These are phyloP conservation scores for Chrysoporthe austroafricana DNA, from an alignment of 2,329 filamentous ascomycete species.

Conservation along the genomic window DNA sequence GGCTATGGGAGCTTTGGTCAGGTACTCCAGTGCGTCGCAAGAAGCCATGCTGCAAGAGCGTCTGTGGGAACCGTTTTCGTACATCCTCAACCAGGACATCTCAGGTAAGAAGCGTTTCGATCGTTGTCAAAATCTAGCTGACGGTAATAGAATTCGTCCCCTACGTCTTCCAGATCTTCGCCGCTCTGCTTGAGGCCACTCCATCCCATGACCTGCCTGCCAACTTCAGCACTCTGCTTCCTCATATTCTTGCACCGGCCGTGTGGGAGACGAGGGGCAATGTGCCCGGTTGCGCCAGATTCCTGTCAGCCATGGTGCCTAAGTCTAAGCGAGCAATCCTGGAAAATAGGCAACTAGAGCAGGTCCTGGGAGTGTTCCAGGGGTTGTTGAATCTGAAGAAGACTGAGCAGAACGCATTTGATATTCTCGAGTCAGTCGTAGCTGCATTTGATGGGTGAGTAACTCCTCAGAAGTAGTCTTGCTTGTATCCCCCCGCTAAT, in stretches of 20 bases:
- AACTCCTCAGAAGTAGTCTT: neutral
- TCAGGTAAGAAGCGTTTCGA: slow-evolving; percentile 58
- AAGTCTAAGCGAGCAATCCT: slow-evolving; percentile 75
- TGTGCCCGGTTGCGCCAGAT: slow-evolving; percentile 84
- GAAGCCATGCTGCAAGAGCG: slow-evolving; percentile 76
- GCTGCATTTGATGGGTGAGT: slow-evolving; percentile 73
- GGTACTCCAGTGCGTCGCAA: slow-evolving; percentile 66
- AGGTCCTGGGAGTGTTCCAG: slow-evolving; percentile 94
- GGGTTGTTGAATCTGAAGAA: slow-evolving; percentile 81
- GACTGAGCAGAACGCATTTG: slow-evolving; percentile 85
- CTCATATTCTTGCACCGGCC: slow-evolving; percentile 76
- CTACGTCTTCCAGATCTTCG: slow-evolving; percentile 94
- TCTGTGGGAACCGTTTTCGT: slow-evolving; percentile 82
- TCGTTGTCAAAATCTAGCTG: slow-evolving; percentile 30
- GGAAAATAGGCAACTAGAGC: slow-evolving; percentile 79
- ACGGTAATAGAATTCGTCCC: slow-evolving; percentile 78
- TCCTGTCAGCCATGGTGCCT: slow-evolving; percentile 83
- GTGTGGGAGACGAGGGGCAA: slow-evolving; percentile 94
- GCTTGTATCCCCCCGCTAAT: slow-evolving; percentile 2
- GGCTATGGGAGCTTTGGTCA: slow-evolving; percentile 85
- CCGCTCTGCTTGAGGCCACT: slow-evolving; percentile 86
- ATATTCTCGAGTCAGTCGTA: slow-evolving; percentile 83
- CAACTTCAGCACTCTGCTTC: slow-evolving; percentile 79
- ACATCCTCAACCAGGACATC: slow-evolving; percentile 79
- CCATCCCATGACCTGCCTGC: slow-evolving; percentile 76